Evolutionary conservation across 2,329 filamentous ascomycete species (phyloP).

Genomic region (Beauveria pseudobassiana): DNA sequence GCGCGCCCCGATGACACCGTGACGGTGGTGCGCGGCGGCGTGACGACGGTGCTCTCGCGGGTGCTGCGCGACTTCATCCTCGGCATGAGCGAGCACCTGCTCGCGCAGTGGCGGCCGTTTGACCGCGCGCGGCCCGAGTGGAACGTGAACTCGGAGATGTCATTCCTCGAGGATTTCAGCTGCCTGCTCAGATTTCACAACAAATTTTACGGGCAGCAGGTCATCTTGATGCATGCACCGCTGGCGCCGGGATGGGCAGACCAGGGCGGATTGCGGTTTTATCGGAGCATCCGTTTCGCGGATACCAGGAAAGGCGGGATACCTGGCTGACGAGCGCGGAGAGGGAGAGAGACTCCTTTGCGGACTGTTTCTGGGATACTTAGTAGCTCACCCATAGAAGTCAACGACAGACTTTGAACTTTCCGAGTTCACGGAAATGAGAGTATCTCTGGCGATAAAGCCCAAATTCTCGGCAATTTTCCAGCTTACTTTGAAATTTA

Average conservation of each 20-base stretch:
- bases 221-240: slow-evolving; percentile 2
- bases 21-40: neutral
- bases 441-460: neutral
- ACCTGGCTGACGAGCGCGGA: neutral
- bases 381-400: neutral
- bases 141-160: neutral
- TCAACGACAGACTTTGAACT: neutral
- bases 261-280: neutral
- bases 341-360: neutral
- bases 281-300: neutral
- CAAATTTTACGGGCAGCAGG: neutral
- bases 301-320: neutral
- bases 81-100: neutral
- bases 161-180: slow-evolving; percentile 7
- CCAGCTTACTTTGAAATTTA: neutral
- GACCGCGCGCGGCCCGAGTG: neutral
- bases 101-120: slow-evolving; percentile 1
- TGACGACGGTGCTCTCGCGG: neutral
- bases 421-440: neutral
- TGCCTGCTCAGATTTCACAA: neutral
- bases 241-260: neutral
- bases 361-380: neutral
- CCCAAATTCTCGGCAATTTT: neutral
- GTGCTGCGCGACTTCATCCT: neutral
- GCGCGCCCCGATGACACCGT: neutral